A percentile compares a stretch with the other conserved stretches of the same genome.
Evolutionary conservation across 371 early-diverging fungal genomes (phyloP).

Genomic region (Rhizopus delemar): DNA sequence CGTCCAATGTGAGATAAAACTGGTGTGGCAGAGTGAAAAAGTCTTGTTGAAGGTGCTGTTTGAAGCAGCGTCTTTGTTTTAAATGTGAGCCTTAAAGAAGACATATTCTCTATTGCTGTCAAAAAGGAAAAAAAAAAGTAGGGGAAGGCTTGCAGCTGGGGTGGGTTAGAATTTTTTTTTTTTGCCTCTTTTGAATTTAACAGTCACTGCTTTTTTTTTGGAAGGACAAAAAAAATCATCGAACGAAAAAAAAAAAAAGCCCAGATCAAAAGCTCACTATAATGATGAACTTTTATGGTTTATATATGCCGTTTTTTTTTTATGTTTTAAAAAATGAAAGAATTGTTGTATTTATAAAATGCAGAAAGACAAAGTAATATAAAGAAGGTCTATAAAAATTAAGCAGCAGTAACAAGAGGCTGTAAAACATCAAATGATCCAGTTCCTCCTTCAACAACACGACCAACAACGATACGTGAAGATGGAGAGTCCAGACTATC

Average conservation of each 20-base stretch:
- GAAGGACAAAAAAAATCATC: too few relatives aligned
- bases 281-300: too few relatives aligned
- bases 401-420: constrained; percentile 41
- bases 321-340: too few relatives aligned
- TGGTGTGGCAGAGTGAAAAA: constrained; percentile 51
- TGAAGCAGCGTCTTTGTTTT: not conserved
- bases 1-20: constrained; percentile 73
- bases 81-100: not conserved
- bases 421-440: constrained; percentile 90
- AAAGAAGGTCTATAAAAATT: constrained; percentile 7
- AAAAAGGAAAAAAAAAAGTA: not conserved
- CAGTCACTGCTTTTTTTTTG: not conserved
- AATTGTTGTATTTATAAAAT: too few relatives aligned
- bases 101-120: not conserved
- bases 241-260: too few relatives aligned
- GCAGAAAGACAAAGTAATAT: too few relatives aligned
- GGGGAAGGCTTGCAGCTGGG: constrained; percentile 1
- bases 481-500: constrained; percentile 91
- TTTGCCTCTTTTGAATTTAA: not conserved
- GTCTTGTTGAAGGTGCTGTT: constrained; percentile 5
- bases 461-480: constrained; percentile 91
- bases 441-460: constrained; percentile 93
- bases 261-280: too few relatives aligned
- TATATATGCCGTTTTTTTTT: too few relatives aligned
- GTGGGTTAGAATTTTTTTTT: constrained; percentile 4